Percentiles rank a stretch among this genome's conserved stretches.
These are phyloP conservation scores for Ramalina intermedia DNA, from an alignment of 495 filamentous ascomycete genomes.

Conservation along the genomic window DNA sequence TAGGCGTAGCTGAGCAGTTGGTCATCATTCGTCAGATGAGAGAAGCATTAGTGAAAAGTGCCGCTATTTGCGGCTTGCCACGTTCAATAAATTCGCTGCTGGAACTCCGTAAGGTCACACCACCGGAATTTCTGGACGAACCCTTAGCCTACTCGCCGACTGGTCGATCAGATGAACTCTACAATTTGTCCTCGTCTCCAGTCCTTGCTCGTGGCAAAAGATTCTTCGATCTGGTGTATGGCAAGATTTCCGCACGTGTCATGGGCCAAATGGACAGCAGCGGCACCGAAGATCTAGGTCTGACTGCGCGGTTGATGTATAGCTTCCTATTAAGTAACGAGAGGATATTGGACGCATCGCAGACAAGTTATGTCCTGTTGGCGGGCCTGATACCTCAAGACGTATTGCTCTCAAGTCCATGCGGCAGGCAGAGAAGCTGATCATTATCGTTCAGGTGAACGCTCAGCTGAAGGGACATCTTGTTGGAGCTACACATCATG, in stretches of 20 bases:
- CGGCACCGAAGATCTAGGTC: conserved; percentile 39
- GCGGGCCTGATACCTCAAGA: conserved; percentile 43
- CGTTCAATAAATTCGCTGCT: conserved; percentile 40
- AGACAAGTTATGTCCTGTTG: conserved; percentile 40
- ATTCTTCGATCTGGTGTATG: conserved; percentile 40
- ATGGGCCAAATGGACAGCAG: conserved; percentile 38
- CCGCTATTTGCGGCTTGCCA: conserved; percentile 37
- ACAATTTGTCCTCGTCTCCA: conserved; percentile 21
- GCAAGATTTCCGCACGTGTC: conserved; percentile 34
- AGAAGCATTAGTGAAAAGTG: conserved; percentile 38
- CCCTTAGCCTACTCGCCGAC: conserved; percentile 28
- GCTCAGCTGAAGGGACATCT: conserved; percentile 43
- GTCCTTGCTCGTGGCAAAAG: conserved; percentile 31
- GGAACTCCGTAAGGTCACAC: conserved; percentile 32
- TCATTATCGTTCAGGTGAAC: conserved; percentile 25
- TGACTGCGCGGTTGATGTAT: conserved; percentile 37
- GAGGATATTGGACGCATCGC: conserved; percentile 27
- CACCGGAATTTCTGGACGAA: conserved; percentile 30
- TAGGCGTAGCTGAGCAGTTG: conserved; percentile 24
- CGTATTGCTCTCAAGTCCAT: conserved; percentile 16
- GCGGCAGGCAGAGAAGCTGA: neutral
- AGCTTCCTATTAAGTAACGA: conserved; percentile 36
- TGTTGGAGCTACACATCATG: conserved; percentile 35
- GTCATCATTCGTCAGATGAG: conserved; percentile 33
- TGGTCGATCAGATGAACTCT: conserved; percentile 22